Percentiles rank a stretch among this genome's conserved stretches.
Conservation (phyloP, 2,329 filamentous ascomycete genomes). For the Graphilbum fragrans region DNA sequence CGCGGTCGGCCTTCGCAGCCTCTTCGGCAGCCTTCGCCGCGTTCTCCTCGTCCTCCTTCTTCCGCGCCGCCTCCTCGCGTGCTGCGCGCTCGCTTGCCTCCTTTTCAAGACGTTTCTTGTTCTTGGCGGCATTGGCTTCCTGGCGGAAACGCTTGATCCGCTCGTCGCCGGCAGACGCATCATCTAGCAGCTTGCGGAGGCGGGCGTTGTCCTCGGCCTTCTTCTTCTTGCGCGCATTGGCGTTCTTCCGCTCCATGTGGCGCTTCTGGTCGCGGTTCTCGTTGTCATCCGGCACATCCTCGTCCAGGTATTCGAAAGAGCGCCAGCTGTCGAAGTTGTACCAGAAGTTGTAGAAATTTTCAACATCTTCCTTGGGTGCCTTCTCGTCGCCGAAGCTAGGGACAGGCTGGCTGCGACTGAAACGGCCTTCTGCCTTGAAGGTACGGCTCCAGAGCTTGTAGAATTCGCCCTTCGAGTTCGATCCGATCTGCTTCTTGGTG, state of each 20-base stretch:
- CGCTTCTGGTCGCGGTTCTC: slow-evolving; percentile 99
- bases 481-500: slow-evolving; percentile 66
- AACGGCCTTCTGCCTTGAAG: slow-evolving; percentile 85
- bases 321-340: slow-evolving; percentile 99
- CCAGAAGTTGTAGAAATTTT: slow-evolving; percentile 98
- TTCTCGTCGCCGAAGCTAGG: slow-evolving; percentile 77
- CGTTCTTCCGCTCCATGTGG: slow-evolving; percentile 96
- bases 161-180: slow-evolving; percentile 73
- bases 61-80: slow-evolving; percentile 71
- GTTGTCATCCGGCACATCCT: slow-evolving; percentile 97
- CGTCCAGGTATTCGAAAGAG: slow-evolving; percentile 94
- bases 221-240: slow-evolving; percentile 96
- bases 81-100: slow-evolving; percentile 85
- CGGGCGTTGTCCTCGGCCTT: slow-evolving; percentile 96
- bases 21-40: slow-evolving; percentile 75
- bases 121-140: slow-evolving; percentile 84
- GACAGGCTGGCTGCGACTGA: slow-evolving; percentile 84
- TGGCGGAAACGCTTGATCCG: slow-evolving; percentile 97
- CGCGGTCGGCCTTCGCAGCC: slow-evolving; percentile 71
- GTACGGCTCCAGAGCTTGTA: slow-evolving; percentile 90
- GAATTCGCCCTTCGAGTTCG: slow-evolving; percentile 65
- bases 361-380: slow-evolving; percentile 77
- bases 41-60: slow-evolving; percentile 74
- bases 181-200: slow-evolving; percentile 80
- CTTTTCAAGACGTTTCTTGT: slow-evolving; percentile 83